These are phyloP conservation scores for Penicillium goetzii DNA, from an alignment of 495 filamentous ascomycete species.

Conservation along the genomic window DNA sequence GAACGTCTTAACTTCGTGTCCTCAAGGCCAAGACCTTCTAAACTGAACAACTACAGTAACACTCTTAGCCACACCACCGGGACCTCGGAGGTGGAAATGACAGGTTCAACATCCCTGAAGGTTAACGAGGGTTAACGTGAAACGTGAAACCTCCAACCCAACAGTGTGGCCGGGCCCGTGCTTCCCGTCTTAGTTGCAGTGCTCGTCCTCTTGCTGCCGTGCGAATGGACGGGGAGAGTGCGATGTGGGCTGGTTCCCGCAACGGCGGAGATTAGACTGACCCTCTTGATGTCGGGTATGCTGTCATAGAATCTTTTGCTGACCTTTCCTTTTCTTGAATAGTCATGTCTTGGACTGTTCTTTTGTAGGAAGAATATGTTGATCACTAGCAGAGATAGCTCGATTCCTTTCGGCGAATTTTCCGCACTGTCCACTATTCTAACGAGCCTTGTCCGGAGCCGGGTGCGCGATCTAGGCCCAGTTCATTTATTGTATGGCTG, in stretches of 20 bases:
- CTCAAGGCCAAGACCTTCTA: not conserved
- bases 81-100: slow-evolving; percentile 10
- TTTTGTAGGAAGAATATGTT: not conserved
- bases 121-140: slow-evolving; percentile 16
- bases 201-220: not conserved
- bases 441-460: slow-evolving; percentile 10
- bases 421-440: slow-evolving; percentile 16
- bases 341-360: not conserved
- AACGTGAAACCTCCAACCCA: slow-evolving; percentile 25
- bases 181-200: slow-evolving; percentile 38
- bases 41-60: not conserved
- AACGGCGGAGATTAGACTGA: slow-evolving; percentile 20
- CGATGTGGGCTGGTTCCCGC: slow-evolving; percentile 8
- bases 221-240: not conserved
- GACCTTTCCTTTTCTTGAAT: not conserved
- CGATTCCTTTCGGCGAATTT: slow-evolving; percentile 7
- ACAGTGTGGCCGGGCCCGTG: slow-evolving; percentile 38
- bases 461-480: slow-evolving; percentile 14
- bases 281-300: slow-evolving; percentile 9
- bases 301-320: not conserved
- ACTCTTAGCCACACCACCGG: slow-evolving; percentile 2
- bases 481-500: not conserved
- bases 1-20: not conserved
- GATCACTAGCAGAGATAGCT: slow-evolving; percentile 8
- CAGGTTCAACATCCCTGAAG: slow-evolving; percentile 11